These are phyloP conservation scores for Amylocarpus encephaloides DNA, from an alignment of 2,329 filamentous ascomycete species.

Conservation along the genomic window DNA sequence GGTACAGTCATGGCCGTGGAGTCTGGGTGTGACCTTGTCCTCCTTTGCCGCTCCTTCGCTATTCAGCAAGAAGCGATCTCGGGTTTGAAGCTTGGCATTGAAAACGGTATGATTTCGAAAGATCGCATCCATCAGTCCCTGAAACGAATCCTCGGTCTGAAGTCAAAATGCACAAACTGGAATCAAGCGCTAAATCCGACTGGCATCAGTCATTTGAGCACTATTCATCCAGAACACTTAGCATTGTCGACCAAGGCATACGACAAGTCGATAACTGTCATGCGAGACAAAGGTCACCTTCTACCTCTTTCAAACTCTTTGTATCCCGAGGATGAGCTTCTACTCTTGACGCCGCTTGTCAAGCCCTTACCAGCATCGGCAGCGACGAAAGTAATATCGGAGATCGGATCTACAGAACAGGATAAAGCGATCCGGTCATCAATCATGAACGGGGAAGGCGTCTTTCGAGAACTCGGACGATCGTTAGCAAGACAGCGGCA, in stretches of 20 bases:
- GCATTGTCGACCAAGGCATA: slow-evolving; percentile 80
- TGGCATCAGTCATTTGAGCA: slow-evolving; percentile 68
- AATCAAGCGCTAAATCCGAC: slow-evolving; percentile 82
- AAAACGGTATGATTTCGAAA: slow-evolving; percentile 82
- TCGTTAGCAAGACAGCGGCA: slow-evolving; percentile 80
- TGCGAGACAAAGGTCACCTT: slow-evolving; percentile 79
- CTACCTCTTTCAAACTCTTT: slow-evolving; percentile 77
- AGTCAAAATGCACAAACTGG: slow-evolving; percentile 84
- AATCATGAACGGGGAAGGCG: slow-evolving; percentile 86
- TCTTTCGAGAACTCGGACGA: slow-evolving; percentile 83
- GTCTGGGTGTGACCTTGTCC: slow-evolving; percentile 85
- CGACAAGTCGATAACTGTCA: slow-evolving; percentile 86
- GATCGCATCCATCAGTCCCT: slow-evolving; percentile 76
- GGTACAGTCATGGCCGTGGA: slow-evolving; percentile 97
- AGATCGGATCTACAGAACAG: slow-evolving; percentile 42
- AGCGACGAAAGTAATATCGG: slow-evolving; percentile 64
- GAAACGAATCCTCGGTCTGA: slow-evolving; percentile 70
- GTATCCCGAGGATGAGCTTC: slow-evolving; percentile 79
- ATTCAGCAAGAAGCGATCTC: slow-evolving; percentile 89
- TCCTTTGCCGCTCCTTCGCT: slow-evolving; percentile 81
- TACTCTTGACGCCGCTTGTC: slow-evolving; percentile 81
- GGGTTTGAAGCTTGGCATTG: slow-evolving; percentile 79
- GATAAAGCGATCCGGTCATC: slow-evolving; percentile 50
- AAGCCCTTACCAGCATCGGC: slow-evolving; percentile 89
- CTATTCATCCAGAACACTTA: slow-evolving; percentile 76